Conservation (phyloP, 2,329 filamentous ascomycete genomes). For the Sporothrix phasma region DNA sequence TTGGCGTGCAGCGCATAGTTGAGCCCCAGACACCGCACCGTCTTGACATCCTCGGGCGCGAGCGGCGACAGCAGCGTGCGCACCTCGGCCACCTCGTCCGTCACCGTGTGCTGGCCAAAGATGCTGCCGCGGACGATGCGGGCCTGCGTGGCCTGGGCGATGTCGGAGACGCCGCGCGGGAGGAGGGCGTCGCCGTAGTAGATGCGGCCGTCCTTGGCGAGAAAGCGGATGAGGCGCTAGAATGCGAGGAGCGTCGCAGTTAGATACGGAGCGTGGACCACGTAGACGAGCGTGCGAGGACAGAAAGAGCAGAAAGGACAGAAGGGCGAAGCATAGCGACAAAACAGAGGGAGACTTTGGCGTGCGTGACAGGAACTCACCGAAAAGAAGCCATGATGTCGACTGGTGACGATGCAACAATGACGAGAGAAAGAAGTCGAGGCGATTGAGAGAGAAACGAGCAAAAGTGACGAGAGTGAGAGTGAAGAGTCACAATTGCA, state of each 20-base stretch:
- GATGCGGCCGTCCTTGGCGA: slow-evolving; percentile 56
- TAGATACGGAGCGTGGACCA: slow-evolving; percentile 29
- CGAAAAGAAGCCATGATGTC: slow-evolving; percentile 34
- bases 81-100: slow-evolving; percentile 48
- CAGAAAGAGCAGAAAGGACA: too few species aligned
- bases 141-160: slow-evolving; percentile 51
- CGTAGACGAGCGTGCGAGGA: neutral
- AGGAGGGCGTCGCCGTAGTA: slow-evolving; percentile 70
- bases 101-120: slow-evolving; percentile 54
- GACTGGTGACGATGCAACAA: neutral
- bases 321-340: too few species aligned
- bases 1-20: slow-evolving; percentile 65
- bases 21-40: slow-evolving; percentile 58
- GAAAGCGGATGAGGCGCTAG: slow-evolving; percentile 63
- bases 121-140: slow-evolving; percentile 55
- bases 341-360: too few species aligned
- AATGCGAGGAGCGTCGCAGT: neutral
- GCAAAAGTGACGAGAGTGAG: neutral
- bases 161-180: slow-evolving; percentile 47
- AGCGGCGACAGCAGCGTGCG: slow-evolving; percentile 53
- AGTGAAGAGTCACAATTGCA: neutral
- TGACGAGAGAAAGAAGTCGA: neutral
- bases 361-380: slow-evolving; percentile 26
- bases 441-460: neutral
- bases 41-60: slow-evolving; percentile 50